These are phyloP conservation scores for Geranium incanum DNA, from an alignment of 441 rosid genomes.

Conservation along the genomic window DNA sequence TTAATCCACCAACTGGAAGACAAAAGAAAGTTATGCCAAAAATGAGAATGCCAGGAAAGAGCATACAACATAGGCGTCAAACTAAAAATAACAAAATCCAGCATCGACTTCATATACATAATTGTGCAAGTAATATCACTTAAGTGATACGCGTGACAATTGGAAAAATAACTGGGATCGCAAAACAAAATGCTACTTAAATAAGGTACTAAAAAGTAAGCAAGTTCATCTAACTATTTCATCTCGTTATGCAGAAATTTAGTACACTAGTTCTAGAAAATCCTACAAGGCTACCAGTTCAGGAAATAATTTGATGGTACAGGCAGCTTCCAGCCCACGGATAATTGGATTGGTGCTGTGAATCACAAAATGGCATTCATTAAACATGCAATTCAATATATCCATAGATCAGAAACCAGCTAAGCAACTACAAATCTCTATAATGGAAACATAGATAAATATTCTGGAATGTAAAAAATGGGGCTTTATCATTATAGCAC, in stretches of 20 bases:
- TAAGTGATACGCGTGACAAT: background rate
- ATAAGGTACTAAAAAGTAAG: background rate
- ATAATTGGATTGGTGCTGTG: background rate
- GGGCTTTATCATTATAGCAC: background rate
- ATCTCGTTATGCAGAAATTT: constrained; percentile 5
- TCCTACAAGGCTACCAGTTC: background rate
- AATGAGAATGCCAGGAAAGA: constrained; percentile 1
- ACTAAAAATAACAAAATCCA: background rate
- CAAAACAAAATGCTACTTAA: background rate
- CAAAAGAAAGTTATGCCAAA: constrained; percentile 3
- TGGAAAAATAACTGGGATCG: background rate
- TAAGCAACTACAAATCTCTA: background rate
- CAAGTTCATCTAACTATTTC: background rate
- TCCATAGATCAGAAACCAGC: background rate
- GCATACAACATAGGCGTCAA: background rate
- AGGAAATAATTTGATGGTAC: background rate
- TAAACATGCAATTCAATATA: background rate
- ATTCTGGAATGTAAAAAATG: background rate
- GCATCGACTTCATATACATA: background rate
- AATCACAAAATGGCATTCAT: background rate
- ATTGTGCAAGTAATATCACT: background rate
- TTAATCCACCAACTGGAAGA: constrained; percentile 43
- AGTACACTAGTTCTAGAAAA: background rate
- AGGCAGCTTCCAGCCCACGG: background rate
- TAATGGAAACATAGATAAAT: background rate